Evolutionary conservation across 768 basidiomycete species (phyloP).

Genomic region (Boletus edulis): DNA sequence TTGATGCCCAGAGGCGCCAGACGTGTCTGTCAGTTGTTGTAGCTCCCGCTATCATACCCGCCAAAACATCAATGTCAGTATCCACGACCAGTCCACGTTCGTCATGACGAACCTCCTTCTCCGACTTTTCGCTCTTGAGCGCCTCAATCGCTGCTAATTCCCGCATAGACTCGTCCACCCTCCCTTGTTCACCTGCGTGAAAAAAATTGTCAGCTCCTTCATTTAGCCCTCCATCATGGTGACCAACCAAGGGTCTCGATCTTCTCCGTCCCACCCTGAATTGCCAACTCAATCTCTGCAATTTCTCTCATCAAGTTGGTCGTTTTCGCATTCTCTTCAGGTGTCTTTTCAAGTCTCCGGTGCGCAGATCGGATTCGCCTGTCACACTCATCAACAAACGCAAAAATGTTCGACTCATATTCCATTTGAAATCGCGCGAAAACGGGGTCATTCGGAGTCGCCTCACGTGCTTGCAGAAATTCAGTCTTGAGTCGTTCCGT

Average conservation of each 20-base stretch:
- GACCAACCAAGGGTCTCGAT: slow-evolving; percentile 85
- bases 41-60: slow-evolving; percentile 68
- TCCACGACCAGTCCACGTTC: neutral
- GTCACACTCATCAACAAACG: slow-evolving; percentile 98
- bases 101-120: slow-evolving; percentile 73
- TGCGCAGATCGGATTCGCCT: slow-evolving; percentile 92
- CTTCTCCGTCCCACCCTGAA: slow-evolving; percentile 98
- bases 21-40: slow-evolving; percentile 95
- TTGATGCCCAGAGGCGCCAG: slow-evolving; percentile 99
- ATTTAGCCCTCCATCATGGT: slow-evolving; percentile 7
- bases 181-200: slow-evolving; percentile 87
- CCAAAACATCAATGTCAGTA: slow-evolving; percentile 6
- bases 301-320: slow-evolving; percentile 99
- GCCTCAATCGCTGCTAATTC: slow-evolving; percentile 98
- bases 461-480: slow-evolving; percentile 76
- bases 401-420: slow-evolving; percentile 93
- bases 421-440: slow-evolving; percentile 90
- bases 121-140: slow-evolving; percentile 90
- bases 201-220: neutral
- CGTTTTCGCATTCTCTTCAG: slow-evolving; percentile 99
- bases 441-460: slow-evolving; percentile 74
- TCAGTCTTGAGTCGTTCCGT: slow-evolving; percentile 92
- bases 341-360: slow-evolving; percentile 95
- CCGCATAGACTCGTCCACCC: slow-evolving; percentile 98
- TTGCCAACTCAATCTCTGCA: slow-evolving; percentile 97